These are phyloP conservation scores for Beauveria scarabaeidicola DNA, from an alignment of 2,329 filamentous ascomycete species.

Conservation along the genomic window DNA sequence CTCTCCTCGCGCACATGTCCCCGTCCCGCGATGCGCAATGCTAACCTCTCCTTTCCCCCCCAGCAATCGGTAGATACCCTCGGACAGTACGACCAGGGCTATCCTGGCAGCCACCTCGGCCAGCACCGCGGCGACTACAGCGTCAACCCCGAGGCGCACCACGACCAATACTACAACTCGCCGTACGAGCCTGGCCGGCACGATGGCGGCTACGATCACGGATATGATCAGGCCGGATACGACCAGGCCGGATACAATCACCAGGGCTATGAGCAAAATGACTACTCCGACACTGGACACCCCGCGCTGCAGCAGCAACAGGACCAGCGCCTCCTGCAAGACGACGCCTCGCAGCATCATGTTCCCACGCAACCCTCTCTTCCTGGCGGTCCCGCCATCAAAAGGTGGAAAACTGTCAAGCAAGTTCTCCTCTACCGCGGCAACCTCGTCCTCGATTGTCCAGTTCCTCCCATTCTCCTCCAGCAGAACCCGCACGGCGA, in stretches of 20 bases:
- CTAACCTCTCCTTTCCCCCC: neutral
- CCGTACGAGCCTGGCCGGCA: slow-evolving; percentile 65
- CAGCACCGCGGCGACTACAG: slow-evolving; percentile 36
- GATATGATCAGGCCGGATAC: neutral
- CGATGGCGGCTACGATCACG: slow-evolving; percentile 35
- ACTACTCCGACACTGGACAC: slow-evolving; percentile 63
- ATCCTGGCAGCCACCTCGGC: neutral
- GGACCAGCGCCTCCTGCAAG: slow-evolving; percentile 38
- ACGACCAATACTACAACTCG: slow-evolving; percentile 78
- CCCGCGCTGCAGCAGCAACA: slow-evolving; percentile 59
- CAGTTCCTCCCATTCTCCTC: slow-evolving; percentile 79
- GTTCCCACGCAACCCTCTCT: slow-evolving; percentile 38
- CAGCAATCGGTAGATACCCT: slow-evolving; percentile 43
- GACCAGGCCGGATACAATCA: slow-evolving; percentile 26
- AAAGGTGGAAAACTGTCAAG: slow-evolving; percentile 97
- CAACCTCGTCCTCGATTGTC: slow-evolving; percentile 94
- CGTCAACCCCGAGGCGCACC: slow-evolving; percentile 33
- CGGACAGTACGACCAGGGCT: neutral
- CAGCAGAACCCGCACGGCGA: slow-evolving; percentile 86
- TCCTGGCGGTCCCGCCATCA: slow-evolving; percentile 44
- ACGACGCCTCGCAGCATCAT: slow-evolving; percentile 29
- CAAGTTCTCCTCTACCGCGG: slow-evolving; percentile 96
- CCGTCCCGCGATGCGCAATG: neutral
- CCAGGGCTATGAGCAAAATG: slow-evolving; percentile 22
- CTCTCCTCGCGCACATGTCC: neutral